Conservation (phyloP, 1,139 yeast genomes). For the Kodamaea alishanica region DNA sequence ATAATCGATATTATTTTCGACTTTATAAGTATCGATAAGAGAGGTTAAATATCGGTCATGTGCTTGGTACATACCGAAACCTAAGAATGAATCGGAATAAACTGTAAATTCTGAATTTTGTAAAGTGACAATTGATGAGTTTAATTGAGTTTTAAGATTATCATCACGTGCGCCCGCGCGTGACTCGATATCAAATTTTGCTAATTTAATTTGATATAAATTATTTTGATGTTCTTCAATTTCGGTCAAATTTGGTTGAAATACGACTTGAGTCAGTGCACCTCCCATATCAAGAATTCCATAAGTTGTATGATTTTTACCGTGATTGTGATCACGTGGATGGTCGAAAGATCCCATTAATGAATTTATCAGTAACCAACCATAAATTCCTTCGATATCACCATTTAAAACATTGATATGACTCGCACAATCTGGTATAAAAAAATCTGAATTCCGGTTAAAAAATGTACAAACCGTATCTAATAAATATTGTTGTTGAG, state of each 20-base stretch:
- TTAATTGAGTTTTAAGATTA: slow-evolving; percentile 1
- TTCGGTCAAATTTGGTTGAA: slow-evolving; percentile 63
- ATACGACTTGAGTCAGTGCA: slow-evolving; percentile 80
- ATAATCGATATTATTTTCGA: slow-evolving; percentile 9
- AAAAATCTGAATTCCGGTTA: slow-evolving; percentile 50
- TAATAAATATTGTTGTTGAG: slow-evolving; percentile 50
- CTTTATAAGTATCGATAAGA: slow-evolving; percentile 21
- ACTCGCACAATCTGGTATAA: slow-evolving; percentile 51
- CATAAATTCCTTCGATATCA: slow-evolving; percentile 74
- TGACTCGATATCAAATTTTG: slow-evolving; percentile 28
- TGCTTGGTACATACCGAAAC: slow-evolving; percentile 74
- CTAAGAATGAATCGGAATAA: slow-evolving; percentile 71
- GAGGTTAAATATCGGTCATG: slow-evolving; percentile 45
- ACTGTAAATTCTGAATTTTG: slow-evolving; percentile 42
- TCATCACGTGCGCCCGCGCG: neutral
- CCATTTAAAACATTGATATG: slow-evolving; percentile 74
- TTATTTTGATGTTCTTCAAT: slow-evolving; percentile 51
- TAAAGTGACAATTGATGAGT: slow-evolving; percentile 1
- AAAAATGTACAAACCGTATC: slow-evolving; percentile 55
- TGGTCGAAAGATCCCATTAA: slow-evolving; percentile 56
- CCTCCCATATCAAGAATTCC: slow-evolving; percentile 89
- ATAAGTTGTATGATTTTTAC: slow-evolving; percentile 55
- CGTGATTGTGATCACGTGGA: slow-evolving; percentile 48
- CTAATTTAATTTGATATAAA: slow-evolving; percentile 49
- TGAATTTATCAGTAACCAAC: slow-evolving; percentile 78